Conservation (phyloP, 2,329 filamentous ascomycete species). For the Aureobasidium sp. region DNA sequence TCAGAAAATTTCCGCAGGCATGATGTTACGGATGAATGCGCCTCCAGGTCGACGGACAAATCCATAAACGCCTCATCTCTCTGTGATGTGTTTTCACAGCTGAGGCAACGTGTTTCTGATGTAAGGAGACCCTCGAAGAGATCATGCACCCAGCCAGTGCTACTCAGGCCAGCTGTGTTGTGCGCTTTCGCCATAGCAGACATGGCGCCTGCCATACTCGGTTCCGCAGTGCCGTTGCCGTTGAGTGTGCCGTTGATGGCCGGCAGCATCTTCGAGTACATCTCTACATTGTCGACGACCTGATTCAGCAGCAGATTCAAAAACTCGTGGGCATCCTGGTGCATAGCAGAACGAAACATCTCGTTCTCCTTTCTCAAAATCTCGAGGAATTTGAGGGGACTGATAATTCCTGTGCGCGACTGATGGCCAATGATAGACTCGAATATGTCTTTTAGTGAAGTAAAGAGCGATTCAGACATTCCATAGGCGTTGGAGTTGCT, state of each 20-base stretch:
- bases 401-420: conserved; percentile 79
- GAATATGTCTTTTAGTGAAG: conserved; percentile 92
- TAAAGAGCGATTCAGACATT: conserved; percentile 93
- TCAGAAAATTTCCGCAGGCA: conserved; percentile 94
- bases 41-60: conserved; percentile 87
- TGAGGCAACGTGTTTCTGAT: conserved; percentile 92
- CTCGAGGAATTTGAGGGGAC: conserved; percentile 86
- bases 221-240: conserved; percentile 16
- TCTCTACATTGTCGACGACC: conserved; percentile 87
- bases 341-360: conserved; percentile 94
- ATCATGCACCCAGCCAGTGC: conserved; percentile 79
- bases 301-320: conserved; percentile 92
- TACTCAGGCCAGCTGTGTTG: conserved; percentile 20
- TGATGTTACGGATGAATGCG: conserved; percentile 92
- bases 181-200: conserved; percentile 16
- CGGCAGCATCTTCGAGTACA: conserved; percentile 59
- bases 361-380: conserved; percentile 92
- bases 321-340: conserved; percentile 97
- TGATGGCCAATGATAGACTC: conserved; percentile 75
- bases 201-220: conserved; percentile 12
- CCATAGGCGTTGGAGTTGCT: conserved; percentile 74
- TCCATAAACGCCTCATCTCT: conserved; percentile 94
- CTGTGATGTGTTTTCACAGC: conserved; percentile 91
- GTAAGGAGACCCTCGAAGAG: conserved; percentile 92
- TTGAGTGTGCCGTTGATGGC: conserved; percentile 20